Evolutionary conservation across 495 filamentous ascomycete species (phyloP), one percentile per base, ranked within the genome.

Genomic region (Penicillium coffeae): DNA sequence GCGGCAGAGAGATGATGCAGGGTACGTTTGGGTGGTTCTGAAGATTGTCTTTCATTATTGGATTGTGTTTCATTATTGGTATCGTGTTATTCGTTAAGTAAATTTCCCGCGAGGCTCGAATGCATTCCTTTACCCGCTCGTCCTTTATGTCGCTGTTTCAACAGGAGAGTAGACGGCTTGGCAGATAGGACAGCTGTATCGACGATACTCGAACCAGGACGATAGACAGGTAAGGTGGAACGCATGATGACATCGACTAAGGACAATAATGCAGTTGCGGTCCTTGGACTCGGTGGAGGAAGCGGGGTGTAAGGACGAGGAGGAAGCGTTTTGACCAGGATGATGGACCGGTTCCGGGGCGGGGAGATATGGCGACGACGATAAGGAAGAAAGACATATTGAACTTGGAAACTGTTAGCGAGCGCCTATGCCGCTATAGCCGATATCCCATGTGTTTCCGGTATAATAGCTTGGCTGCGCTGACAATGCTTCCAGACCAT

Each of bases 151-250:
- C 36, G 14, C 40, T 33, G 39, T 42, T 18, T 58, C 51, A 2
- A 21, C 37, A 8, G 61, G 63, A 1, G 44, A 59, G 45, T 63
- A 70, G 15, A 53, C 52, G 10, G 58, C 55, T 52, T 65, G 62
- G 47, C 68, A 71, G 1, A 66, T 59, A 10, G 68, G 68, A 46
- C 68, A 69, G 15, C 51, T 56, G 38, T 65, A 69, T 27, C 52
- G 60, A 14, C 56, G 48, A 42, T 69, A 62, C 42, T 63, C 55
- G 38, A 69, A 64, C 65, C 63, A 71, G 34, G 64, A 62, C 8
- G 53, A 56, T 5, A 71, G 51, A 55, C 68, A 71, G 3, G 45
- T 19, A 0, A 54, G 44, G 25, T 71, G 67, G 38, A 71, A 71
- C 15, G 58, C 62, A 41, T 71, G 68, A 43, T 61, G 54, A 53